Evolutionary conservation across 2,329 filamentous ascomycete species (phyloP).

Genomic region (Beauveria scarabaeidicola): DNA sequence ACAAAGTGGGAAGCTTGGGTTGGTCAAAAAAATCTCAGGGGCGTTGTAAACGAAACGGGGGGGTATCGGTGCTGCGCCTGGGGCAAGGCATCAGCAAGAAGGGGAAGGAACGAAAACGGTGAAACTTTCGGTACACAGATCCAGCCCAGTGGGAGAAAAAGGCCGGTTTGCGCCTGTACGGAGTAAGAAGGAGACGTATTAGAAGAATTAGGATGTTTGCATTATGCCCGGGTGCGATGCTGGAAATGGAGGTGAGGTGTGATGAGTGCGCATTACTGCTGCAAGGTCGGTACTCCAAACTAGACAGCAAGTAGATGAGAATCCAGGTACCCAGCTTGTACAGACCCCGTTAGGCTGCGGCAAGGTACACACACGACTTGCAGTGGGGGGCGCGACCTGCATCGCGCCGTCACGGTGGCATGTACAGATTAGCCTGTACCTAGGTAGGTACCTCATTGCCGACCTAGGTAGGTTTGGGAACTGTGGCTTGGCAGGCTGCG

Average conservation of each 20-base stretch:
- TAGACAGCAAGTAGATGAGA: background rate
- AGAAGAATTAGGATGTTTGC: background rate
- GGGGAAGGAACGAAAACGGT: background rate
- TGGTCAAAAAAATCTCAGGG: constrained; percentile 7
- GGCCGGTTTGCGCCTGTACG: background rate
- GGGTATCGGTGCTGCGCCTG: constrained; percentile 9
- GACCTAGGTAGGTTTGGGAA: background rate
- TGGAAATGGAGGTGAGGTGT: constrained; percentile 7
- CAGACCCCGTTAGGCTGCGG: constrained; percentile 5
- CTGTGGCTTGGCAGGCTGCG: background rate
- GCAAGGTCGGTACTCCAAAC: background rate
- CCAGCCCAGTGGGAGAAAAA: background rate
- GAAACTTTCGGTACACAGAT: background rate
- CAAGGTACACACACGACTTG: constrained; percentile 12
- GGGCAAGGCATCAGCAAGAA: background rate
- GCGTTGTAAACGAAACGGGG: constrained; percentile 8
- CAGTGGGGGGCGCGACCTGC: constrained; percentile 4
- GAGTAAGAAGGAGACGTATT: background rate
- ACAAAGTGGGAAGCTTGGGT: background rate
- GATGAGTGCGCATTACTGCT: background rate
- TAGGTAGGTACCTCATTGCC: background rate
- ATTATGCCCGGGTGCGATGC: background rate
- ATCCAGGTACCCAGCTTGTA: background rate
- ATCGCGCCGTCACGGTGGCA: background rate
- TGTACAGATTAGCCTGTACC: background rate